Evolutionary conservation across 2,329 filamentous ascomycete species (phyloP), one percentile per base, ranked within the genome.

Genomic region (Cryoendolithus antarcticus): DNA sequence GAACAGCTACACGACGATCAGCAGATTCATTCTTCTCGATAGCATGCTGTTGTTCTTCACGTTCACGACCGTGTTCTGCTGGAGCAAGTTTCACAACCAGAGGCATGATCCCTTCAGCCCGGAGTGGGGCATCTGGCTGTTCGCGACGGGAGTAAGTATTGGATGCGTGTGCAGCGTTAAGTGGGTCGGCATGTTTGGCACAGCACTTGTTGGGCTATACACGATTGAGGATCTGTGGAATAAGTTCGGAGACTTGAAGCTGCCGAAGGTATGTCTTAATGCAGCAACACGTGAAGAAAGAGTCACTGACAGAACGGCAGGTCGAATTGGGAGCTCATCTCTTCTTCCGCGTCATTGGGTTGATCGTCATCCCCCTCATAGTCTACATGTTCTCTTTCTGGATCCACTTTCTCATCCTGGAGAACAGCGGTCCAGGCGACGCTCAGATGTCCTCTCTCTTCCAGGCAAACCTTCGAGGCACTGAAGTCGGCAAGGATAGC

Each of bases 401-500:
- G 52, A 65, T 94, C 39, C 91, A 98, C 65, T 98, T 98, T 62
- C 72, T 86, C 46, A 85, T 98, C 46, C 75, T 98, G 42, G 85
- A 93, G 62, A 89, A 86, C 65, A 89, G 81, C 53, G 91, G 91
- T 13, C 91, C 93, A 6, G 91, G 91, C 39, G 91, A 98, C 67
- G 91, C 91, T n/a, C 91, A 98, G 65, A 98, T 98, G 91, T 95
- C 88, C 67, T 98, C 91, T 19, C 76, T 98, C 37, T 98, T 98
- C 74, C 91, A 98, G 62, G 91, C 93, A 35, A 98, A 98, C 58
- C 73, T 98, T 29, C 80, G 77, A 53, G 91, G 91, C 19, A 96
- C 89, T 8, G 83, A 93, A 48, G 89, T 98, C 46, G 89, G 89
- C 57, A 86, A 85, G 61, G 82, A 94, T 61, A 95, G 88, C 56